Evolutionary conservation across 106 monocot genomes (phyloP).

Genomic region (Cymbidium sinense): DNA sequence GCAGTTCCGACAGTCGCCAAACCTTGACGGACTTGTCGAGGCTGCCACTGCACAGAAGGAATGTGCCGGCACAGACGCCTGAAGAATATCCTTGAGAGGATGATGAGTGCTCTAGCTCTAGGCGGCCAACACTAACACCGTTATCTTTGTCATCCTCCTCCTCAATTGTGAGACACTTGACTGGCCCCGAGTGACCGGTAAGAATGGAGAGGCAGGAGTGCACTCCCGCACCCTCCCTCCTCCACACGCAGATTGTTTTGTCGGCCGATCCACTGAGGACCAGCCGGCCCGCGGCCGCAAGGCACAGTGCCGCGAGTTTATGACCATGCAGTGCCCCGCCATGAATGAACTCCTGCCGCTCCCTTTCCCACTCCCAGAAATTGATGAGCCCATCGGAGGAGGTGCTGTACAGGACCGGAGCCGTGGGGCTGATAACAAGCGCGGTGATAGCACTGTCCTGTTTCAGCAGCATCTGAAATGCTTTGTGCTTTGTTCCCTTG

Average conservation of each 20-base stretch:
- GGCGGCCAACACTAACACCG: not conserved
- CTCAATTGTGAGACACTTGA: slow-evolving; percentile 48
- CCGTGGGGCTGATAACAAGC: slow-evolving; percentile 18
- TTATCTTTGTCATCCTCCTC: not conserved
- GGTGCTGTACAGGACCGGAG: slow-evolving; percentile 34
- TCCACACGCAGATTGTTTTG: slow-evolving; percentile 38
- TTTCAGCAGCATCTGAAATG: slow-evolving; percentile 34
- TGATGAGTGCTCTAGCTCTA: too few relatives aligned
- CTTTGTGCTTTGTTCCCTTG: slow-evolving; percentile 12
- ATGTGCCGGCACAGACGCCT: not conserved
- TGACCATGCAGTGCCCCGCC: slow-evolving; percentile 21
- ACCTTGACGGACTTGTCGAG: slow-evolving; percentile 16
- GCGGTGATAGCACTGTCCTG: slow-evolving; percentile 63
- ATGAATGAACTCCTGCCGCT: slow-evolving; percentile 3
- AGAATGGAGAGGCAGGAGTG: slow-evolving; percentile 54
- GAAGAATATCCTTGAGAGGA: not conserved
- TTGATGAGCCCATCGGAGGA: slow-evolving; percentile 61
- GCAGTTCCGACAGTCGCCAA: slow-evolving; percentile 10
- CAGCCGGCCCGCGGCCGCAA: slow-evolving; percentile 17
- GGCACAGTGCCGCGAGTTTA: slow-evolving; percentile 19
- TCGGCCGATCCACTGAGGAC: slow-evolving; percentile 36
- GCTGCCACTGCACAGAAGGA: slow-evolving; percentile 17
- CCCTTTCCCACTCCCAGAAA: slow-evolving; percentile 41
- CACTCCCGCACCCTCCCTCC: slow-evolving; percentile 15
- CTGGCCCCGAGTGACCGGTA: slow-evolving; percentile 36